Evolutionary conservation across 192 early-diverging fungal species (phyloP), one percentile per base, ranked within the genome.

Genomic region (Coemansia sp.): DNA sequence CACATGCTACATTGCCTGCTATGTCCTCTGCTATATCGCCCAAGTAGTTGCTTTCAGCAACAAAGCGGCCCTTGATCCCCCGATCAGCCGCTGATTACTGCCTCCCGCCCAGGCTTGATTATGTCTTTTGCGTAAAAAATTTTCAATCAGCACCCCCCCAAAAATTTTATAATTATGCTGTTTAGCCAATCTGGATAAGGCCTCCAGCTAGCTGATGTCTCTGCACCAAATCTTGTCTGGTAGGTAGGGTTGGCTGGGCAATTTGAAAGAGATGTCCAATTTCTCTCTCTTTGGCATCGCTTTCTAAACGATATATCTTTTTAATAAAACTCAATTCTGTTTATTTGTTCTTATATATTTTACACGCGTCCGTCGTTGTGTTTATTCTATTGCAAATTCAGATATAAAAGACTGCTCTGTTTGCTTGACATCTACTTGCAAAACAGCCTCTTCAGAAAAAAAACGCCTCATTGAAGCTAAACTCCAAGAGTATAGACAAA

Each of bases 131-230:
- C n/a, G 39, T 42, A 4, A 42, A 42, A 42, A 35, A 1, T 35
- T 35, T 35, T 35, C 34, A 10, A 35, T 35, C 34, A 35, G 11
- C n/a, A 10, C 34, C 6, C 11, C 34, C 34, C 34, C 34, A 35
- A 35, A 42, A 42, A 2, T 42, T 42, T 42, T 42, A 42, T 42
- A 42, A 6, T 42, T 10, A 42, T 42, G 34, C 39, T 42, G 39
- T 18, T 42, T 42, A 42, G 39, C 39, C 39, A 42, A 42, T 42
- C 39, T 42, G 39, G 39, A 42, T 42, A 16, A 42, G 16, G 39
- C 39, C 39, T 42, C 39, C 39, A 42, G 16, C 39, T 42, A 42
- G 39, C 39, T 42, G 39, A 42, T 42, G 39, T 42, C 39, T 42
- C 9, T 42, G 39, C 9, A 42, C 13, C 39, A 18, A 42, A 42